These are phyloP conservation scores for Zymoseptoria passerinii DNA, from an alignment of 2,329 filamentous ascomycete genomes.

Conservation along the genomic window DNA sequence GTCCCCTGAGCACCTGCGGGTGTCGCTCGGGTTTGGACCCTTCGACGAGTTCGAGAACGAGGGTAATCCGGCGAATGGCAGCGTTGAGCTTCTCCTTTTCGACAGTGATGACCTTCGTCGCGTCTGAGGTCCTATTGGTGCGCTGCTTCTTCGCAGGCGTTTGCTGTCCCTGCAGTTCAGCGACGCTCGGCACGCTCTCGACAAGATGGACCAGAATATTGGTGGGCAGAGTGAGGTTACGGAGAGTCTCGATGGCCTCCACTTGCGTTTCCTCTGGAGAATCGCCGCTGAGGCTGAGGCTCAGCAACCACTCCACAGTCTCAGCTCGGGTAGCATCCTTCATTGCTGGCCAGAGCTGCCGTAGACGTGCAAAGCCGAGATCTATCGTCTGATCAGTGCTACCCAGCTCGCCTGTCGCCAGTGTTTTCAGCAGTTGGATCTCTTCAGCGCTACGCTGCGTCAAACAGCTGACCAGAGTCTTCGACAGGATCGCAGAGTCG, in stretches of 20 bases:
- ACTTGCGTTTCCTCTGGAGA: slow-evolving; percentile 34
- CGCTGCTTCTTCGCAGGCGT: slow-evolving; percentile 72
- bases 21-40: slow-evolving; percentile 67
- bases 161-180: slow-evolving; percentile 60
- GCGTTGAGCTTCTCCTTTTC: slow-evolving; percentile 58
- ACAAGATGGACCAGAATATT: slow-evolving; percentile 65
- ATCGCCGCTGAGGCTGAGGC: slow-evolving; percentile 37
- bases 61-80: slow-evolving; percentile 67
- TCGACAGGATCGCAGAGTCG: slow-evolving; percentile 44
- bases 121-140: slow-evolving; percentile 56
- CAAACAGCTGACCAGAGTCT: slow-evolving; percentile 46
- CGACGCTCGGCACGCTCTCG: slow-evolving; percentile 63
- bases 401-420: slow-evolving; percentile 40
- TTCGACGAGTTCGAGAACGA: slow-evolving; percentile 83
- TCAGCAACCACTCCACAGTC: slow-evolving; percentile 55
- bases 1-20: slow-evolving; percentile 63
- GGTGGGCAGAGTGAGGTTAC: slow-evolving; percentile 64
- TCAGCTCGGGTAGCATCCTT: slow-evolving; percentile 54
- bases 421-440: slow-evolving; percentile 44
- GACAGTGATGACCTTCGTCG: slow-evolving; percentile 52
- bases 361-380: slow-evolving; percentile 60
- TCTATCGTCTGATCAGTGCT: slow-evolving; percentile 46
- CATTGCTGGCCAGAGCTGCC: slow-evolving; percentile 63
- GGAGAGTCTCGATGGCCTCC: slow-evolving; percentile 63
- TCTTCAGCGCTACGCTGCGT: slow-evolving; percentile 51